Evolutionary conservation across 192 early-diverging fungal genomes (phyloP).

Genomic region (Mortierella hygrophila): DNA sequence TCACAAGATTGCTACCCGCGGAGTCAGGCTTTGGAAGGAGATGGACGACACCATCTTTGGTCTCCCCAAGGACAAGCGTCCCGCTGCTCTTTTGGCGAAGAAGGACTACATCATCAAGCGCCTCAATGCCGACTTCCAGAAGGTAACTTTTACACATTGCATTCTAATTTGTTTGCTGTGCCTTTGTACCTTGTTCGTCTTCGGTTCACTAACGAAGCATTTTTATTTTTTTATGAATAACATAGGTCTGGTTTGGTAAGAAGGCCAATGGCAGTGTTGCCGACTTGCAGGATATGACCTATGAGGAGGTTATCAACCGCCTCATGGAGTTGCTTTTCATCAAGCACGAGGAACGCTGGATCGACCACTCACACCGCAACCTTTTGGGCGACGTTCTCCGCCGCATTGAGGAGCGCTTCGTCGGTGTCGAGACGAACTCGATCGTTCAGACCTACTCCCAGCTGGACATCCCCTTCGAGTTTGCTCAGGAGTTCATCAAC

Average conservation of each 20-base stretch:
- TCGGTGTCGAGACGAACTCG: constrained; percentile 65
- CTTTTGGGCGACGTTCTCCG: constrained; percentile 84
- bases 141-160: constrained; percentile 47
- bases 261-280: constrained; percentile 80
- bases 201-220: background rate
- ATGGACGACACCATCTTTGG: constrained; percentile 84
- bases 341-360: constrained; percentile 81
- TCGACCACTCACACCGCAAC: constrained; percentile 77
- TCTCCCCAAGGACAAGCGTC: constrained; percentile 86
- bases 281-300: constrained; percentile 95
- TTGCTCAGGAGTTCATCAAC: constrained; percentile 76
- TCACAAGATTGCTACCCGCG: constrained; percentile 91
- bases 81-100: constrained; percentile 78
- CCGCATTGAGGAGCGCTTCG: constrained; percentile 92
- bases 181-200: background rate
- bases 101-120: constrained; percentile 90
- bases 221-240: background rate
- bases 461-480: constrained; percentile 73
- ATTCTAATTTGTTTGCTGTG: background rate
- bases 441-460: constrained; percentile 73
- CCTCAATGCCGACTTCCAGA: constrained; percentile 91
- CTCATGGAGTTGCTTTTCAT: constrained; percentile 87
- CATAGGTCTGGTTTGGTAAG: constrained; percentile 89
- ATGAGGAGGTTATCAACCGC: constrained; percentile 86
- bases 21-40: constrained; percentile 82